phyloP scores from a whole-genome alignment of 345 rosid genomes.

The Firmiana major region DNA sequence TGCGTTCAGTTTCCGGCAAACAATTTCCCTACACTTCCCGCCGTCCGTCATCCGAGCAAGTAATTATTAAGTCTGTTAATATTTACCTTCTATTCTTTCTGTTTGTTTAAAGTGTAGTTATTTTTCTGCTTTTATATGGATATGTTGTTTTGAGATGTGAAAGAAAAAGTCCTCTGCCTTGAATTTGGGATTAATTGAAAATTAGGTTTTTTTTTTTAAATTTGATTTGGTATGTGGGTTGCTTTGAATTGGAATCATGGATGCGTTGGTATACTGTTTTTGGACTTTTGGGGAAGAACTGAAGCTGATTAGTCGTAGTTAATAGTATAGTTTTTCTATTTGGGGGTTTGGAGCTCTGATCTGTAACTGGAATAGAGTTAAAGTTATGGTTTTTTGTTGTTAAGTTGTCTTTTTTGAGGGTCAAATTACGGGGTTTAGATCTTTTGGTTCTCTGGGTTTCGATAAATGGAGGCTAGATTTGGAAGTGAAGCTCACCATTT shows the following conservation, averaged over 20 bases:
- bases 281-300: constrained; percentile 67
- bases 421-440: constrained; percentile 19
- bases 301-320: constrained; percentile 51
- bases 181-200: background rate
- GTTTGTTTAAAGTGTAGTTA: constrained; percentile 2
- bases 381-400: background rate
- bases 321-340: constrained; percentile 9
- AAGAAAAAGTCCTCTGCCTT: constrained; percentile 7
- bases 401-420: constrained; percentile 15
- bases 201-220: constrained; percentile 9
- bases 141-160: constrained; percentile 2
- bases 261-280: constrained; percentile 50
- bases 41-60: constrained; percentile 15
- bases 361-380: constrained; percentile 30
- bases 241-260: constrained; percentile 67
- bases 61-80: background rate
- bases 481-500: constrained; percentile 57
- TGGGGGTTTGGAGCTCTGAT: constrained; percentile 35
- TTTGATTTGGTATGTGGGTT: constrained; percentile 49
- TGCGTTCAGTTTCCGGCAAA: constrained; percentile 20
- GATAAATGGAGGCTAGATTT: constrained; percentile 74
- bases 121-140: background rate
- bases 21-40: background rate
- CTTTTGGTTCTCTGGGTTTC: constrained; percentile 23
- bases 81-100: background rate